These are phyloP conservation scores for Aspergillus terreus DNA, from an alignment of 2,329 filamentous ascomycete genomes.

Conservation along the genomic window DNA sequence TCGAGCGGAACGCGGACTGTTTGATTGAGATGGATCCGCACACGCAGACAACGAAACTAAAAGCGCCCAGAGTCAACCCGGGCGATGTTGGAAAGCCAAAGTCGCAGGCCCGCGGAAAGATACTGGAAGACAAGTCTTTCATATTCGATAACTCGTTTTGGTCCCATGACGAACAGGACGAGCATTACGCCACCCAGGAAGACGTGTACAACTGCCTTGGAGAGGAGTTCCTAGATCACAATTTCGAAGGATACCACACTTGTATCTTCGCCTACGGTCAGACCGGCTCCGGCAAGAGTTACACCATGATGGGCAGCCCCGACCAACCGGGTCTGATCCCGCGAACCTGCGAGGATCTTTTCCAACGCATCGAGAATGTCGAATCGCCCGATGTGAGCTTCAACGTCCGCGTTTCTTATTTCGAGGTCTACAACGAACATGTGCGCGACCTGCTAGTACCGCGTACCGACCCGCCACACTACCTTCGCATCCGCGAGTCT, in stretches of 20 bases:
- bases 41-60: slow-evolving; percentile 78
- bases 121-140: slow-evolving; percentile 83
- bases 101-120: slow-evolving; percentile 63
- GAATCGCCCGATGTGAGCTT: slow-evolving; percentile 91
- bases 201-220: slow-evolving; percentile 92
- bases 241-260: slow-evolving; percentile 98
- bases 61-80: slow-evolving; percentile 60
- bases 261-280: slow-evolving; percentile 99
- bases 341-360: slow-evolving; percentile 91
- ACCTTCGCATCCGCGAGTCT: slow-evolving; percentile 95
- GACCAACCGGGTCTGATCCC: slow-evolving; percentile 90
- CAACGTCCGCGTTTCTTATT: slow-evolving; percentile 96
- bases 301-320: slow-evolving; percentile 91
- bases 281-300: slow-evolving; percentile 95
- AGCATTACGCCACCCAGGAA: slow-evolving; percentile 86
- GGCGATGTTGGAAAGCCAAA: slow-evolving; percentile 52
- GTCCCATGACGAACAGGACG: slow-evolving; percentile 77
- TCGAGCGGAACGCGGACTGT: slow-evolving; percentile 75
- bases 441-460: slow-evolving; percentile 89
- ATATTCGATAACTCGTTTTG: slow-evolving; percentile 98
- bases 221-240: slow-evolving; percentile 97
- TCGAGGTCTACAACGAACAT: slow-evolving; percentile 99
- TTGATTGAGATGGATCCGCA: slow-evolving; percentile 87
- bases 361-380: slow-evolving; percentile 82
- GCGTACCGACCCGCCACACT: slow-evolving; percentile 74